These are phyloP conservation scores for Suillus clintonianus DNA, from an alignment of 768 basidiomycete species.

Conservation along the genomic window DNA sequence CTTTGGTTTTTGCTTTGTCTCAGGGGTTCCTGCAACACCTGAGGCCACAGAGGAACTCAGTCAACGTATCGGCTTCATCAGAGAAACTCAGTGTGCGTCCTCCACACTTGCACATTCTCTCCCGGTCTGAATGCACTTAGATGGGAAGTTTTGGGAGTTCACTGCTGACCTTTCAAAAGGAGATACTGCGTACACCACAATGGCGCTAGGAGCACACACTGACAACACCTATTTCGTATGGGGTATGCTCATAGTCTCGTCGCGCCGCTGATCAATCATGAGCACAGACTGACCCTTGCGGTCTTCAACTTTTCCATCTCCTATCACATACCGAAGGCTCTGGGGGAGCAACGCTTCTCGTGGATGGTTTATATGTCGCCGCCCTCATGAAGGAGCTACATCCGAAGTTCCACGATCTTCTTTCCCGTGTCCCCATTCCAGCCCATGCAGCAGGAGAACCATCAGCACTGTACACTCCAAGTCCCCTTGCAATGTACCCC, in stretches of 20 bases:
- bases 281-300: conserved; percentile 84
- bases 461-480: conserved; percentile 54
- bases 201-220: conserved; percentile 85
- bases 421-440: conserved; percentile 69
- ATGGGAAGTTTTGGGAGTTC: conserved; percentile 97
- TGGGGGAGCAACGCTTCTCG: conserved; percentile 89
- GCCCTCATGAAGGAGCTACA: conserved; percentile 72
- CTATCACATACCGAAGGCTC: conserved; percentile 79
- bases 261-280: conserved; percentile 11
- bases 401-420: conserved; percentile 67
- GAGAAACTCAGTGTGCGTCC: conserved; percentile 74
- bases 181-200: conserved; percentile 91
- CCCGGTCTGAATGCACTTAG: conserved; percentile 50
- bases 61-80: conserved; percentile 79
- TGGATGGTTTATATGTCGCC: conserved; percentile 94
- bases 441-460: conserved; percentile 89
- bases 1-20: conserved; percentile 88
- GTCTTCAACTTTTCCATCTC: conserved; percentile 95
- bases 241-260: conserved; percentile 12
- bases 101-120: conserved; percentile 1
- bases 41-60: conserved; percentile 84
- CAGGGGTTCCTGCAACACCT: conserved; percentile 75
- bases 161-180: conserved; percentile 88
- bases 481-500: conserved; percentile 63
- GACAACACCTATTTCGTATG: conserved; percentile 59